These are phyloP conservation scores for Sporothrix brasiliensis DNA, from an alignment of 2,329 filamentous ascomycete species.

Conservation along the genomic window DNA sequence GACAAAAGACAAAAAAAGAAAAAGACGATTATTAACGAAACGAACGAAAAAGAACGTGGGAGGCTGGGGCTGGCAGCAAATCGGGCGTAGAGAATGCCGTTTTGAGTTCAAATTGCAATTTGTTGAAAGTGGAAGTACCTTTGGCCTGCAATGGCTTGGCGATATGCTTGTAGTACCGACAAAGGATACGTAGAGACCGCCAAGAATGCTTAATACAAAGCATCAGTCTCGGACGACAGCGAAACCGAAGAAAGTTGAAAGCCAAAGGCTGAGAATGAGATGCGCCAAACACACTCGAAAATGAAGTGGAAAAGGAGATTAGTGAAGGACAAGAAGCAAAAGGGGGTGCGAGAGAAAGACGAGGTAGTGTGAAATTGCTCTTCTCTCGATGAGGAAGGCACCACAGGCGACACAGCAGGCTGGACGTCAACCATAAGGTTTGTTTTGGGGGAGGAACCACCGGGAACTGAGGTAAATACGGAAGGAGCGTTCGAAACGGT, in stretches of 20 bases:
- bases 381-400: neutral
- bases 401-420: neutral
- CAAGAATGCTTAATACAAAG: neutral
- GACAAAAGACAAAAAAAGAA: neutral
- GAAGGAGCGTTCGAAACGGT: slow-evolving; percentile 1
- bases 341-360: neutral
- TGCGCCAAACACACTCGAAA: slow-evolving; percentile 12
- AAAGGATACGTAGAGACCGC: neutral
- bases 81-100: neutral
- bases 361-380: neutral
- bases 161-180: neutral
- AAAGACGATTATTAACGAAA: neutral
- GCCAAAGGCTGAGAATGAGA: neutral
- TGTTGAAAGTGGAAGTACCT: neutral
- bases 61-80: neutral
- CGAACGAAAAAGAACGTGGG: slow-evolving; percentile 1
- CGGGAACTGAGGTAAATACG: neutral
- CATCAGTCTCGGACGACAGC: neutral
- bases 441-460: neutral
- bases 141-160: neutral
- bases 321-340: neutral
- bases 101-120: slow-evolving; percentile 10
- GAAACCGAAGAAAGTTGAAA: neutral
- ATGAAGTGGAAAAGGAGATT: slow-evolving; percentile 9
- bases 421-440: slow-evolving; percentile 3